Evolutionary conservation across 768 basidiomycete species (phyloP).

Genomic region (Brasilioporus rufonigricans): DNA sequence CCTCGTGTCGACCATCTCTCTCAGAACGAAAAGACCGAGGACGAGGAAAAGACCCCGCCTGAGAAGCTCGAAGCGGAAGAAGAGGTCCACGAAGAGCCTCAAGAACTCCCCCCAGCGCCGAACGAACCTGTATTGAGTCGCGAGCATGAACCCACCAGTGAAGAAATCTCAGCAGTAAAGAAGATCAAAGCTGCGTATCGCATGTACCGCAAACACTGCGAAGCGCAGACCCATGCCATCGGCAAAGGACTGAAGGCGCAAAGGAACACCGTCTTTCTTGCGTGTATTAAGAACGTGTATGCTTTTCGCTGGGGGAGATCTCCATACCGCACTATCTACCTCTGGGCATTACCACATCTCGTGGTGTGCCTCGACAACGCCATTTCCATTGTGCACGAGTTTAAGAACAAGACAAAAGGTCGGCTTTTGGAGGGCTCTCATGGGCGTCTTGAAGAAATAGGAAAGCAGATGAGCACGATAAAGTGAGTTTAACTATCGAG

Average conservation of each 20-base stretch:
- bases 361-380: conserved; percentile 40
- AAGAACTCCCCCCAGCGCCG: conserved; percentile 5
- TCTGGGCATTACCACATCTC: no score
- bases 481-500: conserved; percentile 27
- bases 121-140: conserved; percentile 16
- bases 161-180: conserved; percentile 26
- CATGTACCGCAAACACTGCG: conserved; percentile 1
- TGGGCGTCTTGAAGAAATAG: conserved; percentile 35
- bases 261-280: no score
- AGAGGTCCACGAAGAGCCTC: conserved; percentile 14
- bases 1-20: conserved; percentile 2
- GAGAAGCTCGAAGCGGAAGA: neutral
- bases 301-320: conserved; percentile 28
- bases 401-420: conserved; percentile 34
- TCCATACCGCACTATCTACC: conserved; percentile 37
- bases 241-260: no score
- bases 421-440: conserved; percentile 28
- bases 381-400: no score
- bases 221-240: conserved; percentile 4
- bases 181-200: conserved; percentile 23
- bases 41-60: conserved; percentile 4
- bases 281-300: conserved; percentile 28
- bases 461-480: conserved; percentile 27
- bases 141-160: no score
- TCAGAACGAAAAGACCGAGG: neutral